Conservation (phyloP, 1,284 basidiomycete species). For the Earliella scabrosa region DNA sequence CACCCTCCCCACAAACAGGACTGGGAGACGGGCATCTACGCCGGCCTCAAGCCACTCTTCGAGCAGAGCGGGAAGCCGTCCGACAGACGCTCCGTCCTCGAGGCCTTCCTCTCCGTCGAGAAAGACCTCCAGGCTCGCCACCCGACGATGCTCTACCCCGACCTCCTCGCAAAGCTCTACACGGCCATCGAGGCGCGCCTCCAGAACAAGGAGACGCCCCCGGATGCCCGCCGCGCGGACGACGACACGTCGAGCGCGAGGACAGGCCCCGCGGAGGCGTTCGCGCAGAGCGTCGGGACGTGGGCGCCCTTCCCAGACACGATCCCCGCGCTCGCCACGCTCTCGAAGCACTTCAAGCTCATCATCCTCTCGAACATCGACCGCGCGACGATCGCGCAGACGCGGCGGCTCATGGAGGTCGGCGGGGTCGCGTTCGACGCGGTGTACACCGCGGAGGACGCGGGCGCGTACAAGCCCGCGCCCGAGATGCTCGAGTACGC, state of each 20-base stretch:
- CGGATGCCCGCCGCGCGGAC: slow-evolving; percentile 17
- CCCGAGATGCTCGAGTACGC: slow-evolving; percentile 57
- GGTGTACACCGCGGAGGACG: slow-evolving; percentile 70
- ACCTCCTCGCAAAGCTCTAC: slow-evolving; percentile 59
- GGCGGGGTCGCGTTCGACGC: slow-evolving; percentile 60
- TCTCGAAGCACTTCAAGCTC: slow-evolving; percentile 67
- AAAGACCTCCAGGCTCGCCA: slow-evolving; percentile 58
- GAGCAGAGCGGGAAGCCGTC: slow-evolving; percentile 44
- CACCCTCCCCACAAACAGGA: slow-evolving; percentile 45
- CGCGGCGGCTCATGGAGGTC: slow-evolving; percentile 58
- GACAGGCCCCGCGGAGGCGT: slow-evolving; percentile 41
- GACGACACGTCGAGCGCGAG: slow-evolving; percentile 5
- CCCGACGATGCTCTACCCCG: slow-evolving; percentile 62
- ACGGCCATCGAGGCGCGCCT: slow-evolving; percentile 42
- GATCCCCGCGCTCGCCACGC: slow-evolving; percentile 54
- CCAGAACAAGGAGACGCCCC: slow-evolving; percentile 22
- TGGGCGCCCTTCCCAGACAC: slow-evolving; percentile 76
- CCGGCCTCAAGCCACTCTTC: slow-evolving; percentile 56
- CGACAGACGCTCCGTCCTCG: slow-evolving; percentile 50
- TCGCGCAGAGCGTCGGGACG: slow-evolving; percentile 59
- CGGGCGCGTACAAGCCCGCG: slow-evolving; percentile 71
- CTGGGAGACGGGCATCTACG: slow-evolving; percentile 72
- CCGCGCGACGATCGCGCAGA: slow-evolving; percentile 60
- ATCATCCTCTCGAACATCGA: slow-evolving; percentile 79
- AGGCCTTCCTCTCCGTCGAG: slow-evolving; percentile 58